Evolutionary conservation across 176 grass and related monocot genomes (phyloP), one percentile per base, ranked within the genome.

Genomic region (Zea luxurians): DNA sequence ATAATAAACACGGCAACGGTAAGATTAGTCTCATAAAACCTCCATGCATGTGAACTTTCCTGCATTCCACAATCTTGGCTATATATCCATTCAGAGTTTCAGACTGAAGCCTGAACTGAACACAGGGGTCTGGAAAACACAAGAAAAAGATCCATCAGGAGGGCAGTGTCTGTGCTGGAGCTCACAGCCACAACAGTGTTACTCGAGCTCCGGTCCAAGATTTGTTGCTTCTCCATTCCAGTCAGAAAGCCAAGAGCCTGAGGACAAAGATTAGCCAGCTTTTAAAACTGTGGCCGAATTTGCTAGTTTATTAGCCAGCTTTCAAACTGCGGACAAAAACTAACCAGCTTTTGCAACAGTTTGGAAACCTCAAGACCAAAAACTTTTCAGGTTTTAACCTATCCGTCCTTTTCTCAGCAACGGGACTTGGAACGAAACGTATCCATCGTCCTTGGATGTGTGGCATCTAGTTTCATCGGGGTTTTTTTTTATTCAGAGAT

Each of bases 181-280:
- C 47, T 84, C 75, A 75, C 72, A 75, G 38, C 10, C 15, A 50
- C 66, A 49, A 77, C 50, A n/a, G 60, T 61, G 48, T 76, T 84
- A 68, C 68, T 80, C 69, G 68, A 87, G 7, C 65, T 54, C 43
- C 47, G 64, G 68, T 78, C 80, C 75, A 78, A 74, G 60, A 68
- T 79, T 79, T 68, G 67, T 45, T 88, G 54, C 69, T 75, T 46
- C 44, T 16, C 80, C 80, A 83, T 83, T 83, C 36, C 74, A 13
- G 49, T 68, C 77, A 54, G 64, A 76, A 61, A 76, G 64, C 71
- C 64, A 86, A 86, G 65, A 27, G 57, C 57, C 47, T 36, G 59
- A 11, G 10, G 49, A 78, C 64, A 60, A 64, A 65, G 37, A 64
- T 1, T 13, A 41, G 62, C 57, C 49, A 38, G 62, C 64, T 70